Base-by-base conservation (phyloP, 202 grass and related monocot genomes). In the Dendrocalamus latiflorus region DNA sequence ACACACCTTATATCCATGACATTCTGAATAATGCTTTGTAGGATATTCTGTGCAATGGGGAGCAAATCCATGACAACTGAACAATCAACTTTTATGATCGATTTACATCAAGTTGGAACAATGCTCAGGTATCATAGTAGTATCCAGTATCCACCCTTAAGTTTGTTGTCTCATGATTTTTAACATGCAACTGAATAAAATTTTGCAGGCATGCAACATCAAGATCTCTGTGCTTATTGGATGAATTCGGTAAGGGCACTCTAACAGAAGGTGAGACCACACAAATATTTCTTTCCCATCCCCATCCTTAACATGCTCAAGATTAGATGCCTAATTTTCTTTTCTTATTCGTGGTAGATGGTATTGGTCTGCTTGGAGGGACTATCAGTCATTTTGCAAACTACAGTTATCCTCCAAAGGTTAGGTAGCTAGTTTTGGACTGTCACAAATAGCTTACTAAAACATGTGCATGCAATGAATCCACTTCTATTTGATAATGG, bases 211-310 rank as follows among this genome's bases (percentile, higher is more conserved):
- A 98, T 74, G 92, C 95, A 70, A 98, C 95, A 77, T 90, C 85
- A 6, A 89, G 87, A 72, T 98, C 95, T 78, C 80, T 98, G 26
- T 98, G 95, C 79, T 90, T 98, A 62, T 78, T 98, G 77, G 95
- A 98, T 85, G 95, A 98, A 86, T 98, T 98, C 9, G 92, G 95
- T 20, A 98, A 98, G 86, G 95, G 90, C 64, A 98, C 95, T 71
- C 87, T 98, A 56, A 93, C 90, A 75, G 92, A 94, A 98, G 95
- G 95, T 91, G 84, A 85, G 72, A 77, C 4, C 66, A 73, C 56
- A 56, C 9, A 24, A 59, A 81, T 57, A 77, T 15, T 73, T 9
- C 1, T 33, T 64, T 64, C 9, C n/a, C 6, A 11, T 34, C 6
- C 75, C 30, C 68, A 58, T 66, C 57, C 49, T 77, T 17, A 81